Evolutionary conservation across 2,329 filamentous ascomycete genomes (phyloP), one percentile per base, ranked within the genome.

Genomic region (Cercospora sesami): DNA sequence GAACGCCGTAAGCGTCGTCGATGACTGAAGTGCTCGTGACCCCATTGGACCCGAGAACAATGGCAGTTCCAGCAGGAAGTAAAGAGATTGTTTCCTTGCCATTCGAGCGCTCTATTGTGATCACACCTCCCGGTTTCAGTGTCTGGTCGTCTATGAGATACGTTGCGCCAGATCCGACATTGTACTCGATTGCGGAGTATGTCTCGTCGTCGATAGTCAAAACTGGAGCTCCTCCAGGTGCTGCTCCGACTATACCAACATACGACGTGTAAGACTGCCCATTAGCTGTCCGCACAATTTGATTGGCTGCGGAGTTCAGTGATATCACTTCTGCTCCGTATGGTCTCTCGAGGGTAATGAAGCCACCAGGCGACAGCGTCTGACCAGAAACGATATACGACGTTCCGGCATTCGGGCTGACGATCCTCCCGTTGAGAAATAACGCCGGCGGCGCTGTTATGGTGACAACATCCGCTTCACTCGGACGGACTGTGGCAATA

Each of bases 131-230:
- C 0, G 81, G 79, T 0, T 78, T 81, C 5, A 83, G 76, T 3
- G 77, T 75, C 12, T 76, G 72, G 3, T 77, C 78, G 23, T 74
- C 75, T 48, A 83, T 78, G 0, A 79, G 36, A 66, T 81, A 81
- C 0, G 74, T 76, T 0, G 77, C 77, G 8, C 78, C 78, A 9
- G 73, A 66, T 5, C 77, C 69, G 28, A 55, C 31, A 33, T 65
- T 75, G 45, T 76, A 70, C 9, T 72, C 69, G 23, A 74, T 57
- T 12, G 76, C 72, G 5, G 69, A 74, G 68, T 75, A 77, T 1
- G 68, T 75, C 23, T 72, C 45, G 14, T 69, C 71, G 12, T 72
- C 68, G 30, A 78, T 71, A 1, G 75, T 78, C 58, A 77, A 69
- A 14, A 74, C 53, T 8, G 74, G 76, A 31, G 75, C 71, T 16